phyloP scores from a whole-genome alignment of 352 stramenopile genomes.

The Pythium aristosporum region DNA sequence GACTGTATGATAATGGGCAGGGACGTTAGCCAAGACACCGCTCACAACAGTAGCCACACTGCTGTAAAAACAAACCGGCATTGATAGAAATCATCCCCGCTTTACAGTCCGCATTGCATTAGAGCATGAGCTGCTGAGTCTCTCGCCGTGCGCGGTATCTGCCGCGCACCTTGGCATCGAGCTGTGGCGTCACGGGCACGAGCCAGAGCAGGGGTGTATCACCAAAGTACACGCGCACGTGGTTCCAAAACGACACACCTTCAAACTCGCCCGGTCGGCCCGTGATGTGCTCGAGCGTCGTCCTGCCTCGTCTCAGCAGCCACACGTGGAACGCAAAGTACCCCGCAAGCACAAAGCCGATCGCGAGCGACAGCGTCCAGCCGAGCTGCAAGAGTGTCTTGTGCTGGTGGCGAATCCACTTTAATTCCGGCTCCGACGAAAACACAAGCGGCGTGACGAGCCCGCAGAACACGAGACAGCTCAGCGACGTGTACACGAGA shows the following conservation, averaged over 20 bases:
- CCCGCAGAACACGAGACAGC: conserved; percentile 54
- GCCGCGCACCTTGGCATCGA: conserved; percentile 18
- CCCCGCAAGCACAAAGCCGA: conserved; percentile 57
- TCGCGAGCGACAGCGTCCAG: conserved; percentile 48
- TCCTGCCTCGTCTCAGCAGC: conserved; percentile 59
- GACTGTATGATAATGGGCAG: background rate
- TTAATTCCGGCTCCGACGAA: conserved; percentile 10
- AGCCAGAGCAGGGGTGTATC: conserved; percentile 49
- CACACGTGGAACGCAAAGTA: conserved; percentile 82
- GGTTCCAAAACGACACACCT: conserved; percentile 41
- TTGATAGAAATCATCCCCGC: too few species aligned
- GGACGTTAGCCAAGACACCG: too few species aligned
- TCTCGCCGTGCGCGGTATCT: conserved; percentile 20
- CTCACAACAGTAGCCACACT: too few species aligned
- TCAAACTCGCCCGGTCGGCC: conserved; percentile 50
- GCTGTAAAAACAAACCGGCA: too few species aligned
- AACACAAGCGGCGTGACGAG: conserved; percentile 39
- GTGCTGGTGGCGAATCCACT: conserved; percentile 12
- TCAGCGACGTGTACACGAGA: conserved; percentile 68
- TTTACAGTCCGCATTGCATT: background rate
- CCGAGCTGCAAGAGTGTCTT: conserved; percentile 40
- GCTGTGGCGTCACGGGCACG: conserved; percentile 48
- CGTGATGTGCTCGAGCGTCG: conserved; percentile 76
- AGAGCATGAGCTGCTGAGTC: conserved; percentile 41
- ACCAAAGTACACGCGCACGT: conserved; percentile 72